Conservation (phyloP, 345 rosid genomes). For the Euphorbia pulcherrima region DNA sequence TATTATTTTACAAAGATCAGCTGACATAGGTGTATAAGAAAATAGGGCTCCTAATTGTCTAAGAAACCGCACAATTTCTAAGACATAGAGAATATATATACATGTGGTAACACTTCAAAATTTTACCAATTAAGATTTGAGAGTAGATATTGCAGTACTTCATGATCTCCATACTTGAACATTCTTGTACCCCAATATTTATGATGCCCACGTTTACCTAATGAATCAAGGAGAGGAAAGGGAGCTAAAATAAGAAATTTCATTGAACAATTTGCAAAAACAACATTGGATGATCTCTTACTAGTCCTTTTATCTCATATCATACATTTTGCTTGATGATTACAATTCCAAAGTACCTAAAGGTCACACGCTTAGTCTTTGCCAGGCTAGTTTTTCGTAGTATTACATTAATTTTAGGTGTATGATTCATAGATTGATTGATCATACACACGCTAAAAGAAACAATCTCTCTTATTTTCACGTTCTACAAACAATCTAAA, state of each 20-base stretch:
- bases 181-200: constrained; percentile 96
- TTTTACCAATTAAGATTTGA: constrained; percentile 92
- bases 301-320: neutral
- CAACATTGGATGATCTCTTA: neutral
- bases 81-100: constrained; percentile 6
- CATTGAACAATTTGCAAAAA: constrained; percentile 1
- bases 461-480: neutral
- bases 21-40: neutral
- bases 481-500: neutral
- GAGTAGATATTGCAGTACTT: constrained; percentile 82
- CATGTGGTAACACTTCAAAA: constrained; percentile 10
- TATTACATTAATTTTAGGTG: neutral
- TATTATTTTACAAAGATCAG: constrained; percentile 1
- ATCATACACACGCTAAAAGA: neutral
- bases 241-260: constrained; percentile 1
- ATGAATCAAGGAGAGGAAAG: constrained; percentile 17
- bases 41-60: constrained; percentile 1
- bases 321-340: neutral
- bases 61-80: neutral
- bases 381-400: neutral
- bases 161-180: constrained; percentile 89
- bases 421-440: neutral
- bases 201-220: constrained; percentile 96
- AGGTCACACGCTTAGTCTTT: neutral
- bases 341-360: neutral